Base-by-base conservation (phyloP, 331 rosid species). In the Phaseolus coccineus region DNA sequence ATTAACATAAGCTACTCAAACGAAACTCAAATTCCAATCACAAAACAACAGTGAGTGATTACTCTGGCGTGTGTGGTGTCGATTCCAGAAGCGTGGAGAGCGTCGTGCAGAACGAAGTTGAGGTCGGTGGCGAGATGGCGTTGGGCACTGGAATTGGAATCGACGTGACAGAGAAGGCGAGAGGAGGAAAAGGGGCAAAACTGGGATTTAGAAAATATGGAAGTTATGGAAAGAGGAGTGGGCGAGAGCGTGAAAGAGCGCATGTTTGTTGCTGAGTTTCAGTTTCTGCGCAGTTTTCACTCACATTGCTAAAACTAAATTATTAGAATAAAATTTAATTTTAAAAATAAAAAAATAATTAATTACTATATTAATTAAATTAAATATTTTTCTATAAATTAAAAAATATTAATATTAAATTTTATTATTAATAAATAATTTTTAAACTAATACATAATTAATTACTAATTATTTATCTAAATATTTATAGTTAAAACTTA, bases 11-110 rank as follows among this genome's bases (percentile, higher is more conserved):
- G 13, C 16, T 0, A 11, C 12, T 12, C 51, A 46, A 4, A 46
- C 2, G 51, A 46, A 46, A 46, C 15, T 46, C 51, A 0, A 44
- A 46, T 46, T 46, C 10, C 51, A 46, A 46, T 46, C 0, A 46
- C 5, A 46, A 46, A 46, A 44, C 14, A 46, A 46, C 5, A 46
- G 15, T 0, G 14, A 2, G 16, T 46, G 14, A 65, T 63, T 85
- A 93, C 99, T 87, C 93, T 91, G 64, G 99, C 96, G 68, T 84
- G 88, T 35, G 87, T 78, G 59, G 98, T 86, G 70, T 81, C 84
- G 74, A 87, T 89, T 84, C 98, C 97, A 75, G 93, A 88, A 71
- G 97, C 90, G 74, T 91, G 90, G 50, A 95, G 88, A 70, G 97
- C 91, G 66, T 93, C 94, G 79, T 89, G 97, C 51, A 93, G 88